A percentile compares a stretch with the other conserved stretches of the same genome.
Conservation (phyloP, 2,329 filamentous ascomycete genomes). For the Paecilomyces sp. region DNA sequence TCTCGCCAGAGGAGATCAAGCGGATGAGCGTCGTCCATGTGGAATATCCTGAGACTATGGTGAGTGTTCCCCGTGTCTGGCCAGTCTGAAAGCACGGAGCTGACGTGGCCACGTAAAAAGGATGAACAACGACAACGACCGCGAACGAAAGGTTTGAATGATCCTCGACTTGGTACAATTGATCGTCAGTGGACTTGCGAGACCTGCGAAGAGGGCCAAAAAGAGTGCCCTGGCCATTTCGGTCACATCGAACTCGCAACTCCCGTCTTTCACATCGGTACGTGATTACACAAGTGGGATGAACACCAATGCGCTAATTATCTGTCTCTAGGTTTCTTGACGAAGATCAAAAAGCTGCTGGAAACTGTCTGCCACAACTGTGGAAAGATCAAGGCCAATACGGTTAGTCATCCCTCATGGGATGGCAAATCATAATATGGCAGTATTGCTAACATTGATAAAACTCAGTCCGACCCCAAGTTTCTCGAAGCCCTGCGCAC, state of each 20-base stretch:
- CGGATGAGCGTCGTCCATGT: conserved; percentile 96
- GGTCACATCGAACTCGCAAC: conserved; percentile 97
- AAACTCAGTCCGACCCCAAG: conserved; percentile 68
- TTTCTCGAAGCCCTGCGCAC: conserved; percentile 75
- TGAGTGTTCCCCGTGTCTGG: conserved; percentile 23
- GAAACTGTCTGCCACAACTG: conserved; percentile 99
- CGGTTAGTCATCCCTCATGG: conserved; percentile 73
- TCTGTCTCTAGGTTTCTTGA: conserved; percentile 70
- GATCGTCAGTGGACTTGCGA: conserved; percentile 93
- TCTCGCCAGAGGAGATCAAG: conserved; percentile 98
- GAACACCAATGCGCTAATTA: conserved; percentile 17
- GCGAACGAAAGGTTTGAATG: conserved; percentile 85
- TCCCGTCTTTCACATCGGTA: conserved; percentile 83
- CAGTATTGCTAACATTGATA: conserved; percentile 39
- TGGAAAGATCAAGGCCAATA: conserved; percentile 93
- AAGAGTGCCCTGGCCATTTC: conserved; percentile 95
- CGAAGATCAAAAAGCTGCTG: conserved; percentile 98
- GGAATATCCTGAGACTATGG: conserved; percentile 97
- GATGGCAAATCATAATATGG: conserved; percentile 49
- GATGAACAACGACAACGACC: conserved; percentile 89
- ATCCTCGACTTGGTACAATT: conserved; percentile 92
- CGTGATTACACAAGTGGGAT: conserved; percentile 6
- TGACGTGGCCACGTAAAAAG: conserved; percentile 25
- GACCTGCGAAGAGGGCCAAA: conserved; percentile 92
- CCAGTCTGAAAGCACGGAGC: conserved; percentile 9